Evolutionary conservation across 2,329 filamentous ascomycete species (phyloP), one percentile per base, ranked within the genome.

Genomic region (Penicillium nordicum): DNA sequence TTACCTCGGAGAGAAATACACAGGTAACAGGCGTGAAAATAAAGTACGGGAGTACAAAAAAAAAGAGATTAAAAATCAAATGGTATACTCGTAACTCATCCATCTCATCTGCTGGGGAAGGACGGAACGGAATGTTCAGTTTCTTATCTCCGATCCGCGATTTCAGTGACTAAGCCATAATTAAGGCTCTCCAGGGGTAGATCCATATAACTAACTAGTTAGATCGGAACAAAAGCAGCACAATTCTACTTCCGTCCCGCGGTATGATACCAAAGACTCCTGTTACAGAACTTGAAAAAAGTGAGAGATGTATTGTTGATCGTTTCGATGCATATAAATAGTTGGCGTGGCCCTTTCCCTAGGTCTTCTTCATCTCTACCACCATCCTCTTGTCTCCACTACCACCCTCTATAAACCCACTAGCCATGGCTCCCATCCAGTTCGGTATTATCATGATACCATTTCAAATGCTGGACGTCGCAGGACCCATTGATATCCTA

Each of bases 391-490:
- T n/a, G 34, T n/a, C 29, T 18, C 27, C 23, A 32, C n/a, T 16
- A 11, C 21, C 29, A 47, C 25, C 27, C 14, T 36, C 30, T 23
- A 8, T 34, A 14, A 16, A 47, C 37, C 14, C 9, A 25, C 45
- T 21, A 36, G 1, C 21, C 32, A 48, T 48, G 45, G 45, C 45
- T 6, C 32, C 45, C 9, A 48, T 48, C 21, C 45, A 48, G 16
- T 48, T 48, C 23, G 45, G 45, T n/a, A 9, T 48, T 36, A 37
- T 48, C 30, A 37, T 48, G 45, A 48, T 48, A 37, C 45, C 45
- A 16, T 48, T 48, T 7, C 45, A 48, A 12, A 9, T 37, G 9
- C 8, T 11, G 3, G 45, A 48, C 16, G 45, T 48, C 12, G 32
- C 32, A 8, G 45, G 45, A 25, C 30, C 45, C 4, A 0, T 48